Conservation (phyloP, 352 stramenopile genomes). For the Globisporangium mamillatum region DNA sequence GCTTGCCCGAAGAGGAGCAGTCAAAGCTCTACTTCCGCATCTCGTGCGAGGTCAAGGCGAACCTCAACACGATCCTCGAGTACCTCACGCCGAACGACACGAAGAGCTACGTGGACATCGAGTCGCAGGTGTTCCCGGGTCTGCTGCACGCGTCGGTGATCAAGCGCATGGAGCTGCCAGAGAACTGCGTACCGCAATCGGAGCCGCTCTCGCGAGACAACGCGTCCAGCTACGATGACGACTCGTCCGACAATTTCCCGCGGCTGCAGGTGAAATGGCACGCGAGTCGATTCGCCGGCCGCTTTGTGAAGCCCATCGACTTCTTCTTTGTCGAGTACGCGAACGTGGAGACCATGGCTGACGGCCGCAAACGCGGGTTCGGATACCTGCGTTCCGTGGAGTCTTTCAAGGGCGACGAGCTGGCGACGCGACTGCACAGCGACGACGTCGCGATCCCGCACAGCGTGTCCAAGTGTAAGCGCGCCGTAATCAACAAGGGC, state of each 20-base stretch:
- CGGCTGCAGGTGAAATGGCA: conserved; percentile 85
- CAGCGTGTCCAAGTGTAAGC: conserved; percentile 86
- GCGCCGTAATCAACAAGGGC: conserved; percentile 79
- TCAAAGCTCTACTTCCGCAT: conserved; percentile 80
- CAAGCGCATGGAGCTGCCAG: conserved; percentile 69
- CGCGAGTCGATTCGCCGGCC: conserved; percentile 73
- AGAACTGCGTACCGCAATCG: conserved; percentile 14
- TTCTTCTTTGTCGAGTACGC: conserved; percentile 88
- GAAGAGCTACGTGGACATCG: conserved; percentile 75
- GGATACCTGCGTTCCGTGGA: conserved; percentile 79
- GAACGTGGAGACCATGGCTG: conserved; percentile 66
- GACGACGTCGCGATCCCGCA: conserved; percentile 64
- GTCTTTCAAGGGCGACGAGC: conserved; percentile 79
- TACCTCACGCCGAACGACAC: conserved; percentile 70
- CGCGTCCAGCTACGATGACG: conserved; percentile 44
- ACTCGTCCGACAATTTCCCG: conserved; percentile 43
- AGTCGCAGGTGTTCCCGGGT: conserved; percentile 79
- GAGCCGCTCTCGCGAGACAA: conserved; percentile 34
- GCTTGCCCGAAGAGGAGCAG: conserved; percentile 36
- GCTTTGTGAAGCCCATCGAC: conserved; percentile 81
- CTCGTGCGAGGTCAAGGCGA: conserved; percentile 81
- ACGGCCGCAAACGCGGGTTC: conserved; percentile 66
- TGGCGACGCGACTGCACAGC: conserved; percentile 60
- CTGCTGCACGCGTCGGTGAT: conserved; percentile 75
- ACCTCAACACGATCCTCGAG: conserved; percentile 76